These are phyloP conservation scores for Kodamaea jinghongensis DNA, from an alignment of 805 yeast species.

Conservation along the genomic window DNA sequence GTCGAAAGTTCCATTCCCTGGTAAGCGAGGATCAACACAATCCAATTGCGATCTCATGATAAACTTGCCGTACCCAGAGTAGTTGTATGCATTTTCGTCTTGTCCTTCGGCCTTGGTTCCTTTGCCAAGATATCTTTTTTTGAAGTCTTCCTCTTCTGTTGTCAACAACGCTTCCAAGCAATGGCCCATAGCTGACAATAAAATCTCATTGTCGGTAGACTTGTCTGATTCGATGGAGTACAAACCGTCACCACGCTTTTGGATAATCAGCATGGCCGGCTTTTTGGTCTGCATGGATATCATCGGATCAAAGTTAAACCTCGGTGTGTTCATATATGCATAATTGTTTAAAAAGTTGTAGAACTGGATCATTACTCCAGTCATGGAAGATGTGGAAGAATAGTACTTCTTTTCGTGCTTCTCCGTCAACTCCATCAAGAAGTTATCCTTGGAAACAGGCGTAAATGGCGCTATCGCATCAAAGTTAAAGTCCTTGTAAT, in stretches of 20 bases:
- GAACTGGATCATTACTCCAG: conserved; percentile 67
- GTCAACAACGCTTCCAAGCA: conserved; percentile 76
- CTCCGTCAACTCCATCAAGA: conserved; percentile 48
- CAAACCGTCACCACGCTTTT: conserved; percentile 18
- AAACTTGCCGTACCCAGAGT: conserved; percentile 65
- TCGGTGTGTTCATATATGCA: conserved; percentile 13
- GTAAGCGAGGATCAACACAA: conserved; percentile 70
- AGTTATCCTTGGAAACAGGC: conserved; percentile 63
- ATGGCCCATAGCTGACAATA: conserved; percentile 74
- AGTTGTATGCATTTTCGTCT: conserved; percentile 54
- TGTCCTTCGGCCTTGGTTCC: not conserved
- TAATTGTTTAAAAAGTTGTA: conserved; percentile 63
- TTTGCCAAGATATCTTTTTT: conserved; percentile 22
- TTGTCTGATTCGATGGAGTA: conserved; percentile 73
- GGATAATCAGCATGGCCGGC: conserved; percentile 56
- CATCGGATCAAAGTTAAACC: conserved; percentile 25
- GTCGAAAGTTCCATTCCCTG: conserved; percentile 91
- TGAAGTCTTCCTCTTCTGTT: conserved; percentile 51
- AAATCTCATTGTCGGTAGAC: conserved; percentile 61
- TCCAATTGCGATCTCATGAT: conserved; percentile 89
- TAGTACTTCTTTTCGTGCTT: conserved; percentile 42
- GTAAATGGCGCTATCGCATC: conserved; percentile 54
- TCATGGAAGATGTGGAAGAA: conserved; percentile 89
- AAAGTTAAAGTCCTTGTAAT: conserved; percentile 65
- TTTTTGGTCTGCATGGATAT: conserved; percentile 12